These are phyloP conservation scores for Penicillium sp. DNA, from an alignment of 2,329 filamentous ascomycete species.

Conservation along the genomic window DNA sequence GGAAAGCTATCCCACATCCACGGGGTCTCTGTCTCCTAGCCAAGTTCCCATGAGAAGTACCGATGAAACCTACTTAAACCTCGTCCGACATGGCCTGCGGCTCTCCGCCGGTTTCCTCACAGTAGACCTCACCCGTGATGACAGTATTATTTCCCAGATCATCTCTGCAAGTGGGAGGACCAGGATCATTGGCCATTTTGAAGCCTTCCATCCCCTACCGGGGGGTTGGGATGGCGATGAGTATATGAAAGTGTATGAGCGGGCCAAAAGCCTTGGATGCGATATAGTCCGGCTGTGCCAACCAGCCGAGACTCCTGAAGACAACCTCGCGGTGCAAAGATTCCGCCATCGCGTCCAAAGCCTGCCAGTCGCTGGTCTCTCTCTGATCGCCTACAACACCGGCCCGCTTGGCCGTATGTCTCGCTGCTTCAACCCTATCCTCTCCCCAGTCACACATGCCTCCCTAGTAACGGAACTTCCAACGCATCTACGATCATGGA, in stretches of 20 bases:
- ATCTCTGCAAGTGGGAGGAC: conserved; percentile 53
- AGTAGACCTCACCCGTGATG: conserved; percentile 58
- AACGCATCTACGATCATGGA: conserved; percentile 44
- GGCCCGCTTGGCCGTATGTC: conserved; percentile 62
- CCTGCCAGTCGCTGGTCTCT: conserved; percentile 45
- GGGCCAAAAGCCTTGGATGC: conserved; percentile 57
- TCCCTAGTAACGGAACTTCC: conserved; percentile 44
- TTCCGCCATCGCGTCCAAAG: conserved; percentile 52
- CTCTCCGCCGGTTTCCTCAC: conserved; percentile 63
- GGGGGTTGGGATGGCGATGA: conserved; percentile 56
- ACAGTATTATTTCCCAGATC: conserved; percentile 50
- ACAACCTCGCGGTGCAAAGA: conserved; percentile 60
- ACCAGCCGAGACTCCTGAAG: conserved; percentile 54
- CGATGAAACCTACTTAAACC: conserved; percentile 50
- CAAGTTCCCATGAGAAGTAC: conserved; percentile 23
- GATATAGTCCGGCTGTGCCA: conserved; percentile 62
- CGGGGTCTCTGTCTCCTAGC: conserved; percentile 21
- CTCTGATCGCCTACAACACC: conserved; percentile 64
- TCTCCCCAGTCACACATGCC: conserved; percentile 60
- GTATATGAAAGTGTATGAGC: conserved; percentile 58
- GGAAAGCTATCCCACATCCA: conserved; percentile 24
- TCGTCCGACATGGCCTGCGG: conserved; percentile 59
- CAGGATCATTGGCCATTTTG: conserved; percentile 60
- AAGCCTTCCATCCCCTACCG: conserved; percentile 39
- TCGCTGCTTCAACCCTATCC: conserved; percentile 62